Evolutionary conservation across 1,139 yeast species (phyloP), one percentile per base, ranked within the genome.

Genomic region (Petasospora fabianii): DNA sequence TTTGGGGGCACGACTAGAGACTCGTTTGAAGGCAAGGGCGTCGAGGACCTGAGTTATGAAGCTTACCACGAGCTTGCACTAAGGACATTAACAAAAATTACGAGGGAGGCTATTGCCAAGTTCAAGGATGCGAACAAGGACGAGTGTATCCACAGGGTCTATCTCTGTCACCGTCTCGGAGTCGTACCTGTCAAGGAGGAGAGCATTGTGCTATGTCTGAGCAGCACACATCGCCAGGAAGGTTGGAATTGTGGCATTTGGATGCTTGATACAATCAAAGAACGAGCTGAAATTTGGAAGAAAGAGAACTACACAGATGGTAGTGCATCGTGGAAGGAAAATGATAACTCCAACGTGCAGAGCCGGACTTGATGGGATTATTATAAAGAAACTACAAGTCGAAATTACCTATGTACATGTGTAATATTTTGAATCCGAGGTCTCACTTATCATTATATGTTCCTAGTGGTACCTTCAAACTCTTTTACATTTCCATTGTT

Each of bases 61-160:
- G 87, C 85, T 15, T 97, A 97, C 7, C 87, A 79, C 35, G 90
- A 67, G 27, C 85, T 86, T 30, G 96, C 97, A 59, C 83, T 90
- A 13, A 86, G 95, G 60, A 90, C 96, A 42, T 72, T 72, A 32
- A 26, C 38, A 0, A 42, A 39, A 10, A 63, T 72, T 6, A 72
- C 68, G 3, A 35, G 43, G 12, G 55, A 54, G 24, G 66, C 71
- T 0, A 47, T 52, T n/a, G 30, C 13, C 1, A 48, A 47, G 30
- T 66, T 61, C 52, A 21, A 30, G 3, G 26, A 43, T 20, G 16
- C 6, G 9, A 27, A 14, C 5, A 40, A 38, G 16, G 48, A 44
- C 24, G 44, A 45, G 16, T 36, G 45, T 4, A 53, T 59, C 2
- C 65, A 63, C 30, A 64, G 60, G 28, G 60, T 70, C 0, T 68